A percentile compares a stretch with the other conserved stretches of the same genome.
These are phyloP conservation scores for Penicillium soppii DNA, from an alignment of 495 filamentous ascomycete genomes.

Conservation along the genomic window DNA sequence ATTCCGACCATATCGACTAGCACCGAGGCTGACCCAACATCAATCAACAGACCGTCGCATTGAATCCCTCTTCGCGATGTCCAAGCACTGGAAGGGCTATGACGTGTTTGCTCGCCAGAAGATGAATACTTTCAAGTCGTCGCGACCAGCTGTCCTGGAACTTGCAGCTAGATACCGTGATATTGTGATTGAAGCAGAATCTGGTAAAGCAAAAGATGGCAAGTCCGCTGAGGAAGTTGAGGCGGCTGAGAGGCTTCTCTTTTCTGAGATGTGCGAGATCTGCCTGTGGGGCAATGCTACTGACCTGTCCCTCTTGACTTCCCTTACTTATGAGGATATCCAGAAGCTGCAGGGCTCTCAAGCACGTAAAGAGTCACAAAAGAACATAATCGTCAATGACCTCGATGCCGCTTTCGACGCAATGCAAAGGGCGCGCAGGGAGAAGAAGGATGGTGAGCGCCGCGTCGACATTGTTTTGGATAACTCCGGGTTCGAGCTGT, in stretches of 20 bases:
- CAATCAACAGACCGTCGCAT: constrained; percentile 60
- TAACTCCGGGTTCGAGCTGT: constrained; percentile 96
- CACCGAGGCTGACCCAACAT: too few relatives aligned
- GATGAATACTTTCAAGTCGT: constrained; percentile 88
- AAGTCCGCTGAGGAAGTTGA: constrained; percentile 53
- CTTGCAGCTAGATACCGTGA: constrained; percentile 74
- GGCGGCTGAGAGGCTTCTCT: constrained; percentile 72
- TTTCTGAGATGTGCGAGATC: constrained; percentile 93
- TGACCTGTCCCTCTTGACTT: constrained; percentile 86
- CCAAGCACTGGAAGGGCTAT: constrained; percentile 84
- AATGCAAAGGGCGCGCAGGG: constrained; percentile 59
- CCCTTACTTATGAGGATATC: constrained; percentile 90
- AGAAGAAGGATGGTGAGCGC: constrained; percentile 55
- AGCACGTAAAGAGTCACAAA: constrained; percentile 77
- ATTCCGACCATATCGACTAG: background rate
- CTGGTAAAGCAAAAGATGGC: constrained; percentile 27
- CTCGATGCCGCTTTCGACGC: constrained; percentile 67
- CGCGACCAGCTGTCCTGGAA: constrained; percentile 86
- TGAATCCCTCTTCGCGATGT: constrained; percentile 70
- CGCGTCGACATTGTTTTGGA: constrained; percentile 91
- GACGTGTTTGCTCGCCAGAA: constrained; percentile 93
- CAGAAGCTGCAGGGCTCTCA: constrained; percentile 90
- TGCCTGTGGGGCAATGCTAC: constrained; percentile 98
- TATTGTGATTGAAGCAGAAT: constrained; percentile 56
- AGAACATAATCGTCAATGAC: constrained; percentile 88